Percentiles rank a stretch among this genome's conserved stretches.
Evolutionary conservation across 2,329 filamentous ascomycete genomes (phyloP).

Genomic region (Westerdykella ornata): DNA sequence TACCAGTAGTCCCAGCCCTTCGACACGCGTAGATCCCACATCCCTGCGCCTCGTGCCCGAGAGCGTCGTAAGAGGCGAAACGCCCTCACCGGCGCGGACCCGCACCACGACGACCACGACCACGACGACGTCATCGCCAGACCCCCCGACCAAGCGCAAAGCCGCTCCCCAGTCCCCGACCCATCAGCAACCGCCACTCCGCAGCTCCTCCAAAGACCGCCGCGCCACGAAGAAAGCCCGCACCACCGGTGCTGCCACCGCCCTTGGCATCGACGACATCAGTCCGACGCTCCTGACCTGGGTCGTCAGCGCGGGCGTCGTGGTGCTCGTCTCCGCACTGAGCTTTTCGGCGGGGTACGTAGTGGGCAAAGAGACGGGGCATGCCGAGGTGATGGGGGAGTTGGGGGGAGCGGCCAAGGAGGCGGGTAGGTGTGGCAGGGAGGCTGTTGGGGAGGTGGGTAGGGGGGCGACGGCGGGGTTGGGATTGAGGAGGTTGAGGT

Average conservation of each 20-base stretch:
- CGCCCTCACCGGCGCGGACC: constrained; percentile 1
- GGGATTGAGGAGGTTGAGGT: constrained; percentile 28
- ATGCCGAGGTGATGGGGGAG: constrained; percentile 42
- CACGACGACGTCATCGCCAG: constrained; percentile 25
- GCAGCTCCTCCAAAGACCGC: constrained; percentile 41
- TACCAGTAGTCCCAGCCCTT: constrained; percentile 8
- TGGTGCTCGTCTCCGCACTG: constrained; percentile 57
- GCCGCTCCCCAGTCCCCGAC: constrained; percentile 26
- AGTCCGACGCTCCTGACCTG: constrained; percentile 58
- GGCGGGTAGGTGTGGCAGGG: constrained; percentile 30
- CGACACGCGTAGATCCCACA: constrained; percentile 43
- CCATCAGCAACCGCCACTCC: constrained; percentile 9
- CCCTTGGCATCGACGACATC: constrained; percentile 35
- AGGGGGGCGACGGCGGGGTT: constrained; percentile 15
- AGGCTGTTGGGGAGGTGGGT: constrained; percentile 22
- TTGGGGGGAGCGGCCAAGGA: constrained; percentile 24
- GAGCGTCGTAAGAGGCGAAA: constrained; percentile 50
- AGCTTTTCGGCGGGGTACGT: constrained; percentile 60
- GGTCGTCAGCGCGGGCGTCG: constrained; percentile 59
- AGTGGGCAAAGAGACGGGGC: constrained; percentile 53
- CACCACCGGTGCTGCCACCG: constrained; percentile 23
- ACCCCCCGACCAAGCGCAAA: constrained; percentile 38
- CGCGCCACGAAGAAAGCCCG: constrained; percentile 42
- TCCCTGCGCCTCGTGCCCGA: constrained; percentile 55
- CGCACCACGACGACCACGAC: constrained; percentile 21